Evolutionary conservation across 1,284 basidiomycete genomes (phyloP).

Genomic region (Pholiota adiposa): DNA sequence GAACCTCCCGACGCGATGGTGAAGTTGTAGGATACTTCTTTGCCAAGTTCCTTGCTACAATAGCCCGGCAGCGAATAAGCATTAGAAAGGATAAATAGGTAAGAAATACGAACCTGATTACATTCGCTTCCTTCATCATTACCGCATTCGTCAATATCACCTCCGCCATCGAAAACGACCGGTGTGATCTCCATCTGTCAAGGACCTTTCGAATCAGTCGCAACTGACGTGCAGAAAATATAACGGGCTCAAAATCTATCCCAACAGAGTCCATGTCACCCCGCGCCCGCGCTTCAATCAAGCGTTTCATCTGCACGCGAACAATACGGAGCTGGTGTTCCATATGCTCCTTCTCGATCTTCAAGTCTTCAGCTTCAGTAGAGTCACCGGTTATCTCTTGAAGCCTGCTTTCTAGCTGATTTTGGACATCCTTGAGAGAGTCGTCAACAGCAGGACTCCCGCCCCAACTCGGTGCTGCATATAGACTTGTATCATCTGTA

Average conservation of each 20-base stretch:
- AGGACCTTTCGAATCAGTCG: conserved; percentile 81
- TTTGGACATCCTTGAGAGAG: conserved; percentile 69
- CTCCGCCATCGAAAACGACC: conserved; percentile 93
- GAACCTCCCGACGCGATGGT: conserved; percentile 85
- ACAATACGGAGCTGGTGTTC: conserved; percentile 84
- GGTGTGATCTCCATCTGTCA: conserved; percentile 83
- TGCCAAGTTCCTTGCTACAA: conserved; percentile 80
- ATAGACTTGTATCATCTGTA: conserved; percentile 86
- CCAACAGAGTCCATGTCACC: conserved; percentile 70
- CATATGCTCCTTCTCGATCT: conserved; percentile 90
- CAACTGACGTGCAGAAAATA: conserved; percentile 82
- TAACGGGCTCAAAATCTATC: conserved; percentile 72
- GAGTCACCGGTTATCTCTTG: conserved; percentile 73
- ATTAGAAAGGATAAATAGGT: conserved; percentile 4
- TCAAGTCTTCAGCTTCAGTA: conserved; percentile 81
- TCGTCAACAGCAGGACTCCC: conserved; percentile 72
- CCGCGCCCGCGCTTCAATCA: conserved; percentile 79
- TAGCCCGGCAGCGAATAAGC: conserved; percentile 2
- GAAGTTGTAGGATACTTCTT: conserved; percentile 92
- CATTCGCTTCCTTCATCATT: conserved; percentile 91
- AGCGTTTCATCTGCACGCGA: conserved; percentile 81
- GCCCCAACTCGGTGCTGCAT: conserved; percentile 55
- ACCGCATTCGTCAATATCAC: conserved; percentile 85
- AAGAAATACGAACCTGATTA: conserved; percentile 72
- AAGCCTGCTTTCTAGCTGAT: conserved; percentile 72